A percentile compares a stretch with the other conserved stretches of the same genome.
phyloP scores from a whole-genome alignment of 2,329 filamentous ascomycete genomes.

The Thielaviopsis euricoi region DNA sequence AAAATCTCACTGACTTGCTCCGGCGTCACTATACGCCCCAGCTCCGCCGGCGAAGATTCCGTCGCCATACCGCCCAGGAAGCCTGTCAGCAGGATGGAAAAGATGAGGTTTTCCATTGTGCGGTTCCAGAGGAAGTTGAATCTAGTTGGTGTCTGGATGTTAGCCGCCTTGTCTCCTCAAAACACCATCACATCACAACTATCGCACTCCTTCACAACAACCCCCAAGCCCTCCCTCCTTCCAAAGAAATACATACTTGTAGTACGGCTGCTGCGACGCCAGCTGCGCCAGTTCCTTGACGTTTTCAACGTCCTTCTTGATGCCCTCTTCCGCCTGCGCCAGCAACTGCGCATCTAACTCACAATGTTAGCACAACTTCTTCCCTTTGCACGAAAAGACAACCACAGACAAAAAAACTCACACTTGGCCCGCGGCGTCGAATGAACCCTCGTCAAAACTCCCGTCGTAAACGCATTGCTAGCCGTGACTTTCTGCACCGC shows the following conservation, averaged over 20 bases:
- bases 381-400: too few relatives aligned
- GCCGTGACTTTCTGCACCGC: slow-evolving; percentile 7
- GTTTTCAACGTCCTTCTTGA: slow-evolving; percentile 55
- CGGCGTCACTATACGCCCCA: slow-evolving; percentile 61
- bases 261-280: slow-evolving; percentile 82
- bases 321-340: slow-evolving; percentile 50
- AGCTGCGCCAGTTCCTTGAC: slow-evolving; percentile 53
- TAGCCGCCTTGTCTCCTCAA: too few relatives aligned
- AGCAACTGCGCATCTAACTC: slow-evolving; percentile 50
- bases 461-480: slow-evolving; percentile 6
- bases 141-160: slow-evolving; percentile 22
- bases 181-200: too few relatives aligned
- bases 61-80: slow-evolving; percentile 62
- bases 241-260: slow-evolving; percentile 65
- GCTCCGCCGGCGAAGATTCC: slow-evolving; percentile 34
- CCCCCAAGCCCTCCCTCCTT: too few relatives aligned
- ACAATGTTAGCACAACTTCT: too few relatives aligned
- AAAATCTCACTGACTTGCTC: slow-evolving; percentile 72
- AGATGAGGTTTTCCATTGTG: slow-evolving; percentile 63
- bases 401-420: slow-evolving; percentile 20
- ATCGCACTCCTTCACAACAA: too few relatives aligned
- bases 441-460: slow-evolving; percentile 40
- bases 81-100: slow-evolving; percentile 38
- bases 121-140: slow-evolving; percentile 78
- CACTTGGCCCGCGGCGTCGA: slow-evolving; percentile 55